A percentile compares a stretch with the other conserved stretches of the same genome.
These are phyloP conservation scores for Phialemonium atrogriseum DNA, from an alignment of 2,329 filamentous ascomycete species.

Conservation along the genomic window DNA sequence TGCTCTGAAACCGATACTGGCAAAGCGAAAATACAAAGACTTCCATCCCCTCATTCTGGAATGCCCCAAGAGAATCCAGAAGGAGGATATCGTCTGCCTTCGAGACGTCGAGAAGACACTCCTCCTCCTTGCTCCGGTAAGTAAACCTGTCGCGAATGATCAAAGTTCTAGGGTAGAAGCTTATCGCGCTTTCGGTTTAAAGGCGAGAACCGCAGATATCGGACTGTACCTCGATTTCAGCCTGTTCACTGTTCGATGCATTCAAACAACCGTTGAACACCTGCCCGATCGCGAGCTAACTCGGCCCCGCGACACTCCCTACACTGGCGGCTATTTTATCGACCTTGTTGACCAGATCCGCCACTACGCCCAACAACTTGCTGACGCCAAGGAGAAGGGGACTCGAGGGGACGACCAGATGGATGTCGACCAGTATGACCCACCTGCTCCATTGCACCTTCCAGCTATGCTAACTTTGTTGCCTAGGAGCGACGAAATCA, in stretches of 20 bases:
- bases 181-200: conserved; percentile 61
- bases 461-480: conserved; percentile 2
- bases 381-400: conserved; percentile 61
- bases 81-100: conserved; percentile 81
- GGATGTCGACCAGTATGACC: conserved; percentile 50
- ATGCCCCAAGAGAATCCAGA: conserved; percentile 69
- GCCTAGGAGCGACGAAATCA: conserved; percentile 56
- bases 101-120: conserved; percentile 92
- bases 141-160: conserved; percentile 51
- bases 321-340: conserved; percentile 94
- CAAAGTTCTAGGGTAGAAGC: conserved; percentile 52
- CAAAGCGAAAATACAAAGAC: conserved; percentile 63
- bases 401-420: conserved; percentile 49
- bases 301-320: conserved; percentile 76
- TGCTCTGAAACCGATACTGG: conserved; percentile 70
- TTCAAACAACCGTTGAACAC: conserved; percentile 81
- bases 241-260: conserved; percentile 80
- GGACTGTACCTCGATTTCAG: conserved; percentile 76
- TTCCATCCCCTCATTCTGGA: conserved; percentile 75
- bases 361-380: conserved; percentile 79
- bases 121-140: conserved; percentile 87
- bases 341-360: conserved; percentile 91
- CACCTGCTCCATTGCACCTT: conserved; percentile 3
- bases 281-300: conserved; percentile 81
- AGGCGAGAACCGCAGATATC: conserved; percentile 71